Base-by-base conservation (phyloP, 257 asterid genomes). In the Nicotiana obtusifolia region DNA sequence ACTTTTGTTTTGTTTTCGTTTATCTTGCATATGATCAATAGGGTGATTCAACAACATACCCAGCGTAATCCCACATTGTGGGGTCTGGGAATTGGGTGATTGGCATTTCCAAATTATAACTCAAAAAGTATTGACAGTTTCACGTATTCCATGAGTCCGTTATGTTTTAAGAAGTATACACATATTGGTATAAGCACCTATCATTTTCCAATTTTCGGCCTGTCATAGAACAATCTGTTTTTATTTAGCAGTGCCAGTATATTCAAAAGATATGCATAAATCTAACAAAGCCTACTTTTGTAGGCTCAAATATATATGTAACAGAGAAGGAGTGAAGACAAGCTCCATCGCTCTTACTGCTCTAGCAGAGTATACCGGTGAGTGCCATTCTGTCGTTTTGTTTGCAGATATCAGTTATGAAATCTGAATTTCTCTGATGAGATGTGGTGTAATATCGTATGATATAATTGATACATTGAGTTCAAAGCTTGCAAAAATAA, bases 251-350 rank as follows among this genome's bases (percentile, higher is more conserved):
- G 26, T 24, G 61, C 44, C 26, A 75, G 80, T 49, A 75, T 24
- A 22, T 49, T 75, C 16, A 16, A 41, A 26, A 16, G 47, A 49
- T 49, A 75, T 52, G 26, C 52, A 37, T 26, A 49, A 47, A 61
- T 15, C 80, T 73, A 24, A 49, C 26, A 47, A 22, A 47, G 44
- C 44, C 77, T 83, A 56, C 53, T 52, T 61, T 83, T 86, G 84
- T 81, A 95, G 99, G 95, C 91, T 96, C 88, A 96, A 94, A 87
- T 94, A 90, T 83, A 94, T 96, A 88, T 96, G 99, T 79, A 93
- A 88, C 81, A 91, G 84, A 76, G 98, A 96, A 88, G 90, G 95
- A 82, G 85, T 90, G 84, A 91, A 89, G 89, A 86, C 94, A 77
- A 93, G 89, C 86, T 93, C 99, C 64, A 62, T 88, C 62, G 96